A percentile compares a stretch with the other conserved stretches of the same genome.
These are phyloP conservation scores for Chlorella sp. DNA, from an alignment of 139 green algal genomes.

Conservation along the genomic window DNA sequence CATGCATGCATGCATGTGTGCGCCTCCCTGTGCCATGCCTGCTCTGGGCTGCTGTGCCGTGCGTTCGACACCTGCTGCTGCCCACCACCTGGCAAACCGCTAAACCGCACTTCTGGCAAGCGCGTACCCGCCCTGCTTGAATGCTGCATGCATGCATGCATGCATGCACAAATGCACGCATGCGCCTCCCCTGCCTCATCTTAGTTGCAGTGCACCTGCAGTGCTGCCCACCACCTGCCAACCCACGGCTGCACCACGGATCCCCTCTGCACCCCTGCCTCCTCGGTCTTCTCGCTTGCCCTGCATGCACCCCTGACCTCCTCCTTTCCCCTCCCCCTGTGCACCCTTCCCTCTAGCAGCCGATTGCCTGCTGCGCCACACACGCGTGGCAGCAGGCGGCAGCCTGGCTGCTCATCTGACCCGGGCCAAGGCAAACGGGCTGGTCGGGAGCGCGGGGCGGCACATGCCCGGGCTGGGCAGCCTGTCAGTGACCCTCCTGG, in stretches of 20 bases:
- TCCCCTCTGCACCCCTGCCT: not conserved
- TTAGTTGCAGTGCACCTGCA: no score
- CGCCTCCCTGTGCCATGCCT: no score
- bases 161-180: no score
- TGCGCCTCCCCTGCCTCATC: no score
- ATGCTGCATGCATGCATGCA: no score
- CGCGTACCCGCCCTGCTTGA: no score
- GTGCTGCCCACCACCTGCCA: constrained; percentile 11
- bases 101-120: no score
- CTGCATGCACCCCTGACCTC: not conserved
- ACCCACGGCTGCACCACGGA: not conserved
- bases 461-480: not conserved
- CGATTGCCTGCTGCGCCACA: not conserved
- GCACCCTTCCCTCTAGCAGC: not conserved
- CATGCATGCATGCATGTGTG: not conserved
- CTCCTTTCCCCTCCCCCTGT: no score
- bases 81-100: no score
- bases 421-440: not conserved
- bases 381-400: not conserved
- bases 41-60: no score
- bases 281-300: no score
- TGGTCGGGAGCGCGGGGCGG: not conserved
- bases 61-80: no score
- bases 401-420: not conserved
- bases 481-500: not conserved